A percentile compares a stretch with the other conserved stretches of the same genome.
phyloP scores from a whole-genome alignment of 176 grass and related monocot genomes.

The Phyllostachys edulis region DNA sequence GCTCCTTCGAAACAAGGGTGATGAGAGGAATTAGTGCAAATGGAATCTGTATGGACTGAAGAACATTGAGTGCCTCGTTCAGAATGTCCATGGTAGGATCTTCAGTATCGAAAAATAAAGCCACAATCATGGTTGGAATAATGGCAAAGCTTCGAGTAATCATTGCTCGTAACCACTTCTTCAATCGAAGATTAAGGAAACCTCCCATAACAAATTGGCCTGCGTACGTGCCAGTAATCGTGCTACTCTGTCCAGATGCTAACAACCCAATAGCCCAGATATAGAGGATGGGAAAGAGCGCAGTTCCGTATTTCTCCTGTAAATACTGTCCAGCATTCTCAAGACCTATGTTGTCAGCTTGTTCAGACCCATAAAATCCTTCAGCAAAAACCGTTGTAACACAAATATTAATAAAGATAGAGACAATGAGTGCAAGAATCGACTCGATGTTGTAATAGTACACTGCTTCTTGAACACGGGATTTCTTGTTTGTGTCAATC shows the following conservation, averaged over 20 bases:
- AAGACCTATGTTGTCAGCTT: conserved; percentile 68
- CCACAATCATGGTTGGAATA: conserved; percentile 89
- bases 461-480: conserved; percentile 74
- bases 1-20: conserved; percentile 88
- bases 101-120: conserved; percentile 88
- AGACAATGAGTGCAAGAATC: conserved; percentile 67
- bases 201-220: conserved; percentile 95
- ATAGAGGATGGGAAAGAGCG: conserved; percentile 81
- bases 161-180: conserved; percentile 84
- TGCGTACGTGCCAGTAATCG: conserved; percentile 86
- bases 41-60: conserved; percentile 96
- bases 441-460: conserved; percentile 93
- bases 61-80: conserved; percentile 93
- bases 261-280: conserved; percentile 90
- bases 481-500: conserved; percentile 75
- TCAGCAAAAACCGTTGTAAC: conserved; percentile 88
- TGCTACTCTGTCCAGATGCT: conserved; percentile 95
- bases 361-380: conserved; percentile 80
- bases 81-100: conserved; percentile 86
- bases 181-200: conserved; percentile 90
- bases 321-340: conserved; percentile 93
- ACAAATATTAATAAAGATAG: conserved; percentile 87
- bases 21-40: conserved; percentile 94
- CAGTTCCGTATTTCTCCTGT: conserved; percentile 80
- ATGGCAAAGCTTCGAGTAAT: conserved; percentile 90